phyloP scores from a whole-genome alignment of 163 green algal species.

The Trebouxia gelatinosa region DNA sequence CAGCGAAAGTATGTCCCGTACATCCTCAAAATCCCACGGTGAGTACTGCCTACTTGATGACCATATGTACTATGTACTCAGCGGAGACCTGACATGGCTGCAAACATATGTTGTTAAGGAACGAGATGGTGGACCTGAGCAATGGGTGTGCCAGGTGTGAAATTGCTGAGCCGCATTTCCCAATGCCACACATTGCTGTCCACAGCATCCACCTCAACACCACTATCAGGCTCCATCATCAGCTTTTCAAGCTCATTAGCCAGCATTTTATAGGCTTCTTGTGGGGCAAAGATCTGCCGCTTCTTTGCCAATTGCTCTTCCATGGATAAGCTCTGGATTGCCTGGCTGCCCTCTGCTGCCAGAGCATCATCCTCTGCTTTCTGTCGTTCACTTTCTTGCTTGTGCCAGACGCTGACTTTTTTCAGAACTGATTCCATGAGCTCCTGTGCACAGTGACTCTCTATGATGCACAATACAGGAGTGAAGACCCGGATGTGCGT shows the following conservation, averaged over 20 bases:
- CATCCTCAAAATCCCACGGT: too few species aligned
- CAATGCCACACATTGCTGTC: conserved; percentile 65
- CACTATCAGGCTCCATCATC: conserved; percentile 15
- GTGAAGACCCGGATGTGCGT: too few species aligned
- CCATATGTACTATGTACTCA: too few species aligned
- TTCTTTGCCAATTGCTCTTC: conserved; percentile 54
- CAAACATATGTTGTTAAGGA: too few species aligned
- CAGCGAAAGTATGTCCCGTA: too few species aligned
- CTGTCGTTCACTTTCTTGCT: background rate
- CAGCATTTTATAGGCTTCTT: conserved; percentile 69
- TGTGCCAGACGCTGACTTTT: conserved; percentile 6
- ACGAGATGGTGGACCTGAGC: too few species aligned
- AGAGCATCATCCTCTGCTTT: conserved; percentile 12
- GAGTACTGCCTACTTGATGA: too few species aligned
- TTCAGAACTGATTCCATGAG: conserved; percentile 1
- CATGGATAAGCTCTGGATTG: conserved; percentile 36
- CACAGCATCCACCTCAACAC: conserved; percentile 53
- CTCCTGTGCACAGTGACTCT: too few species aligned
- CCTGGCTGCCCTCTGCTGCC: background rate
- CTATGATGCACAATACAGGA: too few species aligned
- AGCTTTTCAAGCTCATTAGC: conserved; percentile 37
- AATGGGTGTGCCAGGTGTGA: conserved; percentile 10
- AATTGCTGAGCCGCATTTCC: conserved; percentile 30
- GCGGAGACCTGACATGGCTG: too few species aligned
- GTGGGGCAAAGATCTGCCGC: conserved; percentile 75